A percentile compares a stretch with the other conserved stretches of the same genome.
Evolutionary conservation across 2,329 filamentous ascomycete species (phyloP).

Genomic region (Leptodontidium sp.): DNA sequence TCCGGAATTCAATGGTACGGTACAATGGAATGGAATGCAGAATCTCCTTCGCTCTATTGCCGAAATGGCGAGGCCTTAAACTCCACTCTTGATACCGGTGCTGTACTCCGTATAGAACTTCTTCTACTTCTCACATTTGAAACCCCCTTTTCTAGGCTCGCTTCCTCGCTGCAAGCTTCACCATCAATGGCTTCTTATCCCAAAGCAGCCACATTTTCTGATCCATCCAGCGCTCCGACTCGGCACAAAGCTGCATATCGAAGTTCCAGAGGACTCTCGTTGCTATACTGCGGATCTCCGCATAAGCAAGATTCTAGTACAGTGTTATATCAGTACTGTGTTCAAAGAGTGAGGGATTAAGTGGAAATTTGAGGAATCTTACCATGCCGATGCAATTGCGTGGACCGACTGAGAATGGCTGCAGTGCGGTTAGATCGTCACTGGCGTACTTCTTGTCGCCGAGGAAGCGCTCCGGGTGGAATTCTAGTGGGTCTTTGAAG

Average conservation of each 20-base stretch:
- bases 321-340: not conserved
- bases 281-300: slow-evolving; percentile 37
- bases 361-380: slow-evolving; percentile 1
- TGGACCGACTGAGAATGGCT: slow-evolving; percentile 25
- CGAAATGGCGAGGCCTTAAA: not conserved
- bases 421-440: slow-evolving; percentile 27
- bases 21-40: not conserved
- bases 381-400: slow-evolving; percentile 30
- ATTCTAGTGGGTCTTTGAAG: slow-evolving; percentile 42
- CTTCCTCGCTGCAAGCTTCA: slow-evolving; percentile 22
- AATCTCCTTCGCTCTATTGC: not conserved
- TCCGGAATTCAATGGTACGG: not conserved
- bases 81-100: not conserved
- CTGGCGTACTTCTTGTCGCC: slow-evolving; percentile 32
- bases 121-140: not conserved
- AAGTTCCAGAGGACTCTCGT: slow-evolving; percentile 36
- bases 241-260: slow-evolving; percentile 31
- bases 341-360: not conserved
- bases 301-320: slow-evolving; percentile 29
- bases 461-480: slow-evolving; percentile 46
- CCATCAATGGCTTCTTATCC: slow-evolving; percentile 34
- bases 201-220: slow-evolving; percentile 34
- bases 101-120: not conserved
- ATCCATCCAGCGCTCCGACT: slow-evolving; percentile 28
- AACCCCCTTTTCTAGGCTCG: not conserved